phyloP scores from a whole-genome alignment of 306 rosid genomes.

The Sicyos edulis region DNA sequence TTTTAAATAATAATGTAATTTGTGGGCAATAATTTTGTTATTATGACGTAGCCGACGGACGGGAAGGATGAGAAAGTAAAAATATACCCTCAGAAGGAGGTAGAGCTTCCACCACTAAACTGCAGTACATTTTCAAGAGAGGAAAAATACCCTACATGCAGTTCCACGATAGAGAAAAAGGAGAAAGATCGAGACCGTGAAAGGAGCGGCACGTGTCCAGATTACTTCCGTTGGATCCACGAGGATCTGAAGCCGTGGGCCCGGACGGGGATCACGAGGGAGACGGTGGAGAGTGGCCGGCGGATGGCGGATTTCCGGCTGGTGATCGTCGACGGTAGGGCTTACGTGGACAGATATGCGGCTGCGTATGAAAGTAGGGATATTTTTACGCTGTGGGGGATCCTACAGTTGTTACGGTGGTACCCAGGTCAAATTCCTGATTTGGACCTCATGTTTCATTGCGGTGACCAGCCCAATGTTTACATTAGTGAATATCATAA shows the following conservation, averaged over 20 bases:
- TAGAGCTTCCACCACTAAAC: neutral
- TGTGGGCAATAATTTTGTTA: too few species aligned
- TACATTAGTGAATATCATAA: neutral
- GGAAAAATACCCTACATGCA: neutral
- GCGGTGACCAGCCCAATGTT: slow-evolving; percentile 48
- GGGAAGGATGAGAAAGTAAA: neutral
- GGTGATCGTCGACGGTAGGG: slow-evolving; percentile 47
- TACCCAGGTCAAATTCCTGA: slow-evolving; percentile 56
- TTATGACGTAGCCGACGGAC: neutral
- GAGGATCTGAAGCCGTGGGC: slow-evolving; percentile 59
- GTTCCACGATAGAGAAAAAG: too few species aligned
- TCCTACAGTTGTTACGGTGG: slow-evolving; percentile 53
- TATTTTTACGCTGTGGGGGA: slow-evolving; percentile 64
- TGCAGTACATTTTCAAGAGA: neutral
- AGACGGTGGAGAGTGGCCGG: slow-evolving; percentile 45
- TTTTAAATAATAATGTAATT: too few species aligned
- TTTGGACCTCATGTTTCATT: slow-evolving; percentile 63
- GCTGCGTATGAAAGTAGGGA: slow-evolving; percentile 57
- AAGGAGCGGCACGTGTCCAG: slow-evolving; percentile 34
- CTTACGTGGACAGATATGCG: slow-evolving; percentile 45
- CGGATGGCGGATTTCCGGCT: slow-evolving; percentile 47
- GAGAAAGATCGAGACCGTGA: neutral
- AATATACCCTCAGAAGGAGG: neutral
- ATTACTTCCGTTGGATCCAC: slow-evolving; percentile 71
- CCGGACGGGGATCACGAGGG: slow-evolving; percentile 43